These are phyloP conservation scores for Corchorus olitorius DNA, from an alignment of 345 rosid species.

Conservation along the genomic window DNA sequence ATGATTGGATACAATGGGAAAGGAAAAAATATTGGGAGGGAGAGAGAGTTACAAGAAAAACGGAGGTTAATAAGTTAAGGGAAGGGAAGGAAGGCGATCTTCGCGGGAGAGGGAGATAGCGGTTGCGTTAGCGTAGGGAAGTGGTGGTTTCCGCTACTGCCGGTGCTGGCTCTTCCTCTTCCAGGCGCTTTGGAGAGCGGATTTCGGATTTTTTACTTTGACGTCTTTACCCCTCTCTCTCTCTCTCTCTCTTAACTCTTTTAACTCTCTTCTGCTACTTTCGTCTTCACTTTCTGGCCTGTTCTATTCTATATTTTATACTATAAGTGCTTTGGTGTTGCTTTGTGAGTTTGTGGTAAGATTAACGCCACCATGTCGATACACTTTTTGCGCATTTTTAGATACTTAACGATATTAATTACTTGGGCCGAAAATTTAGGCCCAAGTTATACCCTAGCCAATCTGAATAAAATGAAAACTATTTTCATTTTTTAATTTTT, in stretches of 20 bases:
- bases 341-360: background rate
- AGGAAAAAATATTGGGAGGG: background rate
- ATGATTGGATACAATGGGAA: background rate
- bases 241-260: background rate
- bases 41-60: background rate
- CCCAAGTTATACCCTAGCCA: background rate
- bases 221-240: background rate
- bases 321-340: no score
- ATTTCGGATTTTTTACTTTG: background rate
- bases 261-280: no score
- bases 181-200: background rate
- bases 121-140: background rate
- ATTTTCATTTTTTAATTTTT: no score
- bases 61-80: background rate
- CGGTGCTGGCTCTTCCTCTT: background rate
- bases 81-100: constrained; percentile 7
- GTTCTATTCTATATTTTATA: no score
- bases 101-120: background rate
- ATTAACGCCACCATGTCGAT: constrained; percentile 3
- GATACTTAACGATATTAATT: background rate
- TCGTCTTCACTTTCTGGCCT: no score
- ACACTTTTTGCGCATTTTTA: background rate
- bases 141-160: background rate
- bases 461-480: background rate
- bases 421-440: background rate